A percentile compares a stretch with the other conserved stretches of the same genome.
Evolutionary conservation across 2,329 filamentous ascomycete species (phyloP).

Genomic region (Aspergillus fischeri): DNA sequence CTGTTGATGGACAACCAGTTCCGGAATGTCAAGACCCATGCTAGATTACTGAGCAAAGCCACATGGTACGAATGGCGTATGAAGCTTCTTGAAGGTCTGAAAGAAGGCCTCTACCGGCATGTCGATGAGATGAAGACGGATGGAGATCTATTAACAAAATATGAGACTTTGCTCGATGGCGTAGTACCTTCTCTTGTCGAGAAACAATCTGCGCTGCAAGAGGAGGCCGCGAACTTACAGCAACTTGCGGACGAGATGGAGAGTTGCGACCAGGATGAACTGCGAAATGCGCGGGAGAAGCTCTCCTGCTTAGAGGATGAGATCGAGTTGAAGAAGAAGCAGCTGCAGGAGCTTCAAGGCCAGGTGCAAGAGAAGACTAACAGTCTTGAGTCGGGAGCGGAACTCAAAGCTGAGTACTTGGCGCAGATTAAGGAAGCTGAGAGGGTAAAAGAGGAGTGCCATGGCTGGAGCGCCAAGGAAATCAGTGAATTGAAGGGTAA

Average conservation of each 20-base stretch:
- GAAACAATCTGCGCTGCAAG: conserved; percentile 58
- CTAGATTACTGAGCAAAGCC: conserved; percentile 83
- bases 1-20: conserved; percentile 92
- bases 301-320: conserved; percentile 63
- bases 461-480: conserved; percentile 82
- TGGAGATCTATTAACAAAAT: conserved; percentile 60
- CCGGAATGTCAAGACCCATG: conserved; percentile 93
- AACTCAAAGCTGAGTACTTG: conserved; percentile 65
- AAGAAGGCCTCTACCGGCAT: conserved; percentile 73
- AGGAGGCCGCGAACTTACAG: conserved; percentile 65
- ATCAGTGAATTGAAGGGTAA: conserved; percentile 74
- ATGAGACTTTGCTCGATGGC: conserved; percentile 64
- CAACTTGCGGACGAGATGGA: conserved; percentile 60
- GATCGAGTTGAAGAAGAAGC: conserved; percentile 63
- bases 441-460: conserved; percentile 77
- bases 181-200: conserved; percentile 63
- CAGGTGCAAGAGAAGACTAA: conserved; percentile 65
- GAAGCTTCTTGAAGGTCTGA: conserved; percentile 77
- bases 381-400: conserved; percentile 58
- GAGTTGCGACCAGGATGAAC: conserved; percentile 70
- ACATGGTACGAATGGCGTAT: conserved; percentile 99
- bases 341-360: conserved; percentile 62
- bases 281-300: conserved; percentile 67
- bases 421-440: conserved; percentile 79
- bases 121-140: conserved; percentile 73